phyloP scores from a whole-genome alignment of 2,329 filamentous ascomycete genomes.

The Nannizziopsis arthrosporioides region DNA sequence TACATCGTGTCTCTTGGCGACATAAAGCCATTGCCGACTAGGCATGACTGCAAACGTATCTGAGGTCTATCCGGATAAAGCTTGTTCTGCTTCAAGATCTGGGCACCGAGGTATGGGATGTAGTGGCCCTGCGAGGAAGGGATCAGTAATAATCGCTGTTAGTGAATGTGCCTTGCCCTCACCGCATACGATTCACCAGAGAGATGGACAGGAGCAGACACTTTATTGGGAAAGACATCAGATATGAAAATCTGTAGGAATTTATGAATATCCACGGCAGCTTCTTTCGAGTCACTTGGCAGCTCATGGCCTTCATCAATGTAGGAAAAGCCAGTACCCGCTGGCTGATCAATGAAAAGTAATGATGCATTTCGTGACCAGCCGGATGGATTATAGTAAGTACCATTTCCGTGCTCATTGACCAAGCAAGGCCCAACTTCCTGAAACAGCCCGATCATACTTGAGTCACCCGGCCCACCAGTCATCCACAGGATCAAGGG shows the following conservation, averaged over 20 bases:
- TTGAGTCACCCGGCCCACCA: slow-evolving; percentile 29
- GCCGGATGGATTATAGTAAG: too few relatives aligned
- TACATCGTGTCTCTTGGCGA: slow-evolving; percentile 30
- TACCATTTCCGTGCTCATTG: slow-evolving; percentile 23
- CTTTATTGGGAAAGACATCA: slow-evolving; percentile 35
- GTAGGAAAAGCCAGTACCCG: slow-evolving; percentile 31
- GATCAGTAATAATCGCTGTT: background rate
- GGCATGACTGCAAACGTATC: slow-evolving; percentile 27
- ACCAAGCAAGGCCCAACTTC: slow-evolving; percentile 31
- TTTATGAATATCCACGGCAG: slow-evolving; percentile 37
- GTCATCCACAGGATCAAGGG: slow-evolving; percentile 34
- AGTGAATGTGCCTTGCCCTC: slow-evolving; percentile 18
- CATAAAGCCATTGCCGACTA: slow-evolving; percentile 37
- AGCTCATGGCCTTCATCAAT: slow-evolving; percentile 23
- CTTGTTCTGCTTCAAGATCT: too few relatives aligned
- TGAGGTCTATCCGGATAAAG: too few relatives aligned
- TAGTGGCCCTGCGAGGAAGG: too few relatives aligned
- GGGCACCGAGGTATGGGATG: too few relatives aligned
- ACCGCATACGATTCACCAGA: slow-evolving; percentile 39
- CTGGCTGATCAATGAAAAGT: slow-evolving; percentile 30
- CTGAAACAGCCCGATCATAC: slow-evolving; percentile 28
- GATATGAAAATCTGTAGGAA: slow-evolving; percentile 39
- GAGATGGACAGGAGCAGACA: slow-evolving; percentile 33
- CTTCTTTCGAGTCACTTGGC: slow-evolving; percentile 31
- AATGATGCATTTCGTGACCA: too few relatives aligned